Evolutionary conservation across 148 eudicot genomes (phyloP).

Genomic region (Selenicereus undatus): DNA sequence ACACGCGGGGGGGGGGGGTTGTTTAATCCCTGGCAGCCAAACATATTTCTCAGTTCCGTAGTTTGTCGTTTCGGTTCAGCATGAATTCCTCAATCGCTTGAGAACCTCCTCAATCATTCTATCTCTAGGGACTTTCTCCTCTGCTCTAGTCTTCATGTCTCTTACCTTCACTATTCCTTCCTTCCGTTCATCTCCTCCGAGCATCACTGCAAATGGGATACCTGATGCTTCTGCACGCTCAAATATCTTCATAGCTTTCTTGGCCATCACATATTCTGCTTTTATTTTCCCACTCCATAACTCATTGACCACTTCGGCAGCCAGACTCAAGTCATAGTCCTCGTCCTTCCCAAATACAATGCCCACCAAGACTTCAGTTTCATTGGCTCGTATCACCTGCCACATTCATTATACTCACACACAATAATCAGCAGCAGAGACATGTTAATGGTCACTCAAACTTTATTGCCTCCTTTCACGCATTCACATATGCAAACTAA

Average conservation of each 20-base stretch:
- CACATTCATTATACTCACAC: conserved; percentile 6
- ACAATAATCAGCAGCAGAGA: conserved; percentile 10
- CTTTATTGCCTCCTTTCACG: neutral
- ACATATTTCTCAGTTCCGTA: too few species aligned
- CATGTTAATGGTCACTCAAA: neutral
- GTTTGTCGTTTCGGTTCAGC: neutral
- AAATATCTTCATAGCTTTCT: conserved; percentile 63
- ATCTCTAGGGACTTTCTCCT: conserved; percentile 45
- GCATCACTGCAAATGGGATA: conserved; percentile 78
- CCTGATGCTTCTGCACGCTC: conserved; percentile 63
- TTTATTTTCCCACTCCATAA: conserved; percentile 71
- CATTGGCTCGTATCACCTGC: conserved; percentile 72
- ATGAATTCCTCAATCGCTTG: conserved; percentile 33
- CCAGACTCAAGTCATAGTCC: conserved; percentile 61
- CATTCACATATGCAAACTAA: neutral
- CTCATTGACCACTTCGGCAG: conserved; percentile 60
- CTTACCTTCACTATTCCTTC: conserved; percentile 72
- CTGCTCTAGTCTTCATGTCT: conserved; percentile 44
- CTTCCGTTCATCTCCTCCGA: conserved; percentile 60
- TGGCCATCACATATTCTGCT: conserved; percentile 55
- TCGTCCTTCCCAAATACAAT: conserved; percentile 24
- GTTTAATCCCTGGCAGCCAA: too few species aligned
- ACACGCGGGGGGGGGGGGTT: too few species aligned
- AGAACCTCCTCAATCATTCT: conserved; percentile 52
- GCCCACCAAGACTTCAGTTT: conserved; percentile 87